Evolutionary conservation across 768 basidiomycete genomes (phyloP).

Genomic region (Boletales sp.): DNA sequence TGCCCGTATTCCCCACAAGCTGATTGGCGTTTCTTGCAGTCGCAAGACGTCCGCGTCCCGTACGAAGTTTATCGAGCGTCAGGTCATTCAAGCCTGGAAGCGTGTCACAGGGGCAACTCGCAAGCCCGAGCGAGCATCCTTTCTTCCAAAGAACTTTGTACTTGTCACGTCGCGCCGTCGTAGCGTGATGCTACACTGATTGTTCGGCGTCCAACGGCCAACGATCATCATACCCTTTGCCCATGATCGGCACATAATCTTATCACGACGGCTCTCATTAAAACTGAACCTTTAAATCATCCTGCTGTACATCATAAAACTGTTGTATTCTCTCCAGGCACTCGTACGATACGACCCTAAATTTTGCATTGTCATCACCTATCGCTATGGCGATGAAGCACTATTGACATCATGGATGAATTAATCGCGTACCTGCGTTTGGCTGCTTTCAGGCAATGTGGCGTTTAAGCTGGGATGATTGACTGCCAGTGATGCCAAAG

Average conservation of each 20-base stretch:
- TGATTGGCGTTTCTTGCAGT: constrained; percentile 9
- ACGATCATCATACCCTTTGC: no score
- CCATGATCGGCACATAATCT: background rate
- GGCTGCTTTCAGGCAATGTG: no score
- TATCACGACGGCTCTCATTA: constrained; percentile 5
- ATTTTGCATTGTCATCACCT: no score
- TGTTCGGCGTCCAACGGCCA: background rate
- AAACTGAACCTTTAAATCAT: no score
- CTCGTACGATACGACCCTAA: no score
- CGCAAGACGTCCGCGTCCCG: constrained; percentile 29
- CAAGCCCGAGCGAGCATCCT: constrained; percentile 48
- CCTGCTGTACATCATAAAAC: no score
- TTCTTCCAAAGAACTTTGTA: constrained; percentile 59
- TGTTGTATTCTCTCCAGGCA: no score
- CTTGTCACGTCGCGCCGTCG: constrained; percentile 54
- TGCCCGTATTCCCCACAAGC: background rate
- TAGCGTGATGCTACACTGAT: constrained; percentile 42
- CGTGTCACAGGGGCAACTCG: constrained; percentile 51
- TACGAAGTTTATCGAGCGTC: constrained; percentile 53
- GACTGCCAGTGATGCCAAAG: no score
- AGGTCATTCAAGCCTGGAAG: constrained; percentile 60
- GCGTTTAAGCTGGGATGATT: no score
- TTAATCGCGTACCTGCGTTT: no score
- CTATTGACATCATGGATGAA: no score
- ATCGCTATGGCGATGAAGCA: no score